Base-by-base conservation (phyloP, 495 filamentous ascomycete genomes). In the Trichoderma parareesei region DNA sequence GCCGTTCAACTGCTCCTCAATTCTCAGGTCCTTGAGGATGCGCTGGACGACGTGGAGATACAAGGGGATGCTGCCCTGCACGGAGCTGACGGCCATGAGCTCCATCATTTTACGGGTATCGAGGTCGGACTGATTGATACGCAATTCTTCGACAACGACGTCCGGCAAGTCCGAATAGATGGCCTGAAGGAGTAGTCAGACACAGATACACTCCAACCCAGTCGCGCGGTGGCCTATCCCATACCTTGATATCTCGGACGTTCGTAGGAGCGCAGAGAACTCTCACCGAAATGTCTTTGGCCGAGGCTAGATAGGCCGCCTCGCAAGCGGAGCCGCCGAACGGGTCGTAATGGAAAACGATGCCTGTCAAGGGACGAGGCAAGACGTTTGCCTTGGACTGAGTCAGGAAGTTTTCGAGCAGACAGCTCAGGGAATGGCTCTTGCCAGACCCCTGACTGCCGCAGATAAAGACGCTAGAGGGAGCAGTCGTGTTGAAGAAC, bases 391-490 rank as follows among this genome's bases (percentile, higher is more conserved):
- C 72, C 4, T 69, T 61, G 46, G 75, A 76, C 3, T 64, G 57
- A 2, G 83, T 73, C 0, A 90, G 75, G 41, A 81, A 85, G 64
- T 85, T 87, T 70, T 91, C 88, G 6, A 91, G 76, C 35, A 93
- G 74, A 69, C 87, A 90, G 0, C 87, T 84, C 14, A 90, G 71
- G 0, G 87, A 90, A 68, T 92, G 87, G 53, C 84, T 88, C 76
- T 92, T 93, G 2, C 90, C 90, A 57, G 85, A 87, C 0, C 89
- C 90, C 71, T 92, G 89, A 59, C 82, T 83, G 6, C 90, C 90
- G 66, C 90, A 93, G 59, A 93, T 88, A 71, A 92, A 92, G 0
- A 81, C 80, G 43, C 85, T 88, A 7, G 82, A 89, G 1, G 90
- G 88, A 0, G 82, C 77, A 8, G 87, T 79, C 4, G 87, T 80